Base-by-base conservation (phyloP, 495 filamentous ascomycete genomes). In the Penicillium robsamsonii region DNA sequence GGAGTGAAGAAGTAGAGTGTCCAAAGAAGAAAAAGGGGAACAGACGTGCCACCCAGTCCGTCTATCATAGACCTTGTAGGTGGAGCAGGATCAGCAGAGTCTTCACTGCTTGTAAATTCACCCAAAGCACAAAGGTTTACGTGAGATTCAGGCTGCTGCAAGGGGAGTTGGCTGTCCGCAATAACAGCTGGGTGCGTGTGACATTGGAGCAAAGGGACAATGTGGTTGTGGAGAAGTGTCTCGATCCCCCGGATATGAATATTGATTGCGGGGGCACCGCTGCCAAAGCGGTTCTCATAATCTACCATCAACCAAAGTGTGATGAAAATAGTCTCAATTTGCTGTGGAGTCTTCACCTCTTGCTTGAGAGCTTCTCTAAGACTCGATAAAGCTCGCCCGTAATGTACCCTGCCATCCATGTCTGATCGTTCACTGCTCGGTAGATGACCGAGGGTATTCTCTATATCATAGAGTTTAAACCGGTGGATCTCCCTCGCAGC, bases 221-320 rank as follows among this genome's bases (percentile, higher is more conserved):
- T 61, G 44, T 73, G 64, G 20, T 73, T 63, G 38, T 60, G 57
- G 13, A 73, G 59, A 15, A 73, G 53, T 13, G 50, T 67, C 42
- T 68, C 57, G 31, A 73, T 67, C 1, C 70, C 68, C 2, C 62
- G 56, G 25, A 73, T 70, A 41, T 71, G 70, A 7, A 73, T 65
- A 45, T 69, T 70, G 22, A 71, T 73, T 0, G 66, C 70, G 10
- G 68, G 22, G 4, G 55, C 60, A 17, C 68, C 70, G 11, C 61
- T 67, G 27, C 70, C 68, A 46, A 73, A 73, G 17, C 70, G 60
- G 42, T 71, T 66, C 44, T 73, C 70, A 22, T 73, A 73, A 47
- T 71, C 70, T 15, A 73, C 64, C 68, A 73, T 68, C 44, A 71
- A 45, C 68, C 68, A 73, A 12, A 73, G 35, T 0, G 70, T 73